Percentiles rank a stretch among this genome's conserved stretches.
These are phyloP conservation scores for Dactylellina drechsleri DNA, from an alignment of 2,329 filamentous ascomycete genomes.

Conservation along the genomic window DNA sequence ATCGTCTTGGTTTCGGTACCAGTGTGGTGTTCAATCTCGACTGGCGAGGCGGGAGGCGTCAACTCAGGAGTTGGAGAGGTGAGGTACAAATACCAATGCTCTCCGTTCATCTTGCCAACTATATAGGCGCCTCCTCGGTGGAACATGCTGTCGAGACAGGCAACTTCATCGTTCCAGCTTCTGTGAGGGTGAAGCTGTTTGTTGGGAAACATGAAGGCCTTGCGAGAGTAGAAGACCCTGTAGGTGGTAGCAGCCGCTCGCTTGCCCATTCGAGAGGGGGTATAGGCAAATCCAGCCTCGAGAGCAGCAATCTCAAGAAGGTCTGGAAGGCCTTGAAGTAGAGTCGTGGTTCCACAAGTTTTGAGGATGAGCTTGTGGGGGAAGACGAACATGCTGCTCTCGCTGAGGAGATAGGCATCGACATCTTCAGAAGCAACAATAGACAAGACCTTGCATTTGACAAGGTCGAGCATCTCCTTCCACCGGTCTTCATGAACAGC, in stretches of 20 bases:
- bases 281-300: constrained; percentile 85
- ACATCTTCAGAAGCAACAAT: constrained; percentile 92
- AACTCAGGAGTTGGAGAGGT: constrained; percentile 89
- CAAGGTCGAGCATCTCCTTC: constrained; percentile 96
- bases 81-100: constrained; percentile 98
- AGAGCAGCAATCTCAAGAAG: constrained; percentile 90
- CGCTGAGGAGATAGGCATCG: constrained; percentile 94
- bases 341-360: constrained; percentile 95
- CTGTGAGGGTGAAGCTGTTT: constrained; percentile 93
- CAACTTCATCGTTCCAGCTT: constrained; percentile 97
- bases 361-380: constrained; percentile 99
- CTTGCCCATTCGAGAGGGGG: constrained; percentile 64
- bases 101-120: constrained; percentile 99
- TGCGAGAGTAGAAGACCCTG: constrained; percentile 97
- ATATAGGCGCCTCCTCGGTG: constrained; percentile 94
- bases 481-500: constrained; percentile 83
- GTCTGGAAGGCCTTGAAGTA: constrained; percentile 86
- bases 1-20: constrained; percentile 70
- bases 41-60: constrained; percentile 70
- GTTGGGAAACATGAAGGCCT: constrained; percentile 97
- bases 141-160: constrained; percentile 90
- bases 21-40: constrained; percentile 46
- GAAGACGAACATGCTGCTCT: constrained; percentile 99
- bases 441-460: constrained; percentile 98
- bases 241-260: constrained; percentile 85